A percentile compares a stretch with the other conserved stretches of the same genome.
phyloP scores from a whole-genome alignment of 148 eudicot species.

The Heliosperma pusillum region DNA sequence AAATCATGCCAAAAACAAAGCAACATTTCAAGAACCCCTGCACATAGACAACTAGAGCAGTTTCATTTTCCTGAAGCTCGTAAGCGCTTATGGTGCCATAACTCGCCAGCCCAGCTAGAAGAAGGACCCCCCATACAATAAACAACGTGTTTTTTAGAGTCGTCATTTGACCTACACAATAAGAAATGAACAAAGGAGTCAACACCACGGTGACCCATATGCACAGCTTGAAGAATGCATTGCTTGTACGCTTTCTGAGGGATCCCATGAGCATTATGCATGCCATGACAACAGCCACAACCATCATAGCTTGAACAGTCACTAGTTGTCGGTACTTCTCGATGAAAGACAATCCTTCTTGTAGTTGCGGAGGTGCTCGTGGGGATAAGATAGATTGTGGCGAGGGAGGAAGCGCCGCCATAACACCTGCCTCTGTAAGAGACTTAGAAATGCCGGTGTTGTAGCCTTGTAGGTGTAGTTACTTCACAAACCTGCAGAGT shows the following conservation, averaged over 20 bases:
- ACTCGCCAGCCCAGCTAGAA: neutral
- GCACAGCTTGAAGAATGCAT: neutral
- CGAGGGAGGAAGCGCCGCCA: too few species aligned
- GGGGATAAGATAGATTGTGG: too few species aligned
- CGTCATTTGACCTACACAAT: neutral
- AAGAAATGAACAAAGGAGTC: neutral
- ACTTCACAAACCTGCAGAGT: too few species aligned
- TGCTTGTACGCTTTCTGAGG: constrained; percentile 10
- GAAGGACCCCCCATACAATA: neutral
- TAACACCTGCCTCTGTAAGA: too few species aligned
- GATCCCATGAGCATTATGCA: constrained; percentile 9
- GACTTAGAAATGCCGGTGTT: too few species aligned
- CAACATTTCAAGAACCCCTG: neutral
- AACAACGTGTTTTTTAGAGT: neutral
- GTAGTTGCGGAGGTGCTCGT: too few species aligned
- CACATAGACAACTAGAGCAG: neutral
- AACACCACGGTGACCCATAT: neutral
- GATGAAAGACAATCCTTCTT: too few species aligned
- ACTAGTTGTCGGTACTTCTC: too few species aligned
- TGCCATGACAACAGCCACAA: neutral
- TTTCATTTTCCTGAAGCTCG: neutral
- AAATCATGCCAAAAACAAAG: neutral
- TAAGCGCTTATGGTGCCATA: constrained; percentile 4
- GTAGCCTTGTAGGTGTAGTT: too few species aligned
- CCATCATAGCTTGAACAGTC: too few species aligned